Percentiles rank a stretch among this genome's conserved stretches.
These are phyloP conservation scores for Pelargonium nanum DNA, from an alignment of 345 rosid species.

Conservation along the genomic window DNA sequence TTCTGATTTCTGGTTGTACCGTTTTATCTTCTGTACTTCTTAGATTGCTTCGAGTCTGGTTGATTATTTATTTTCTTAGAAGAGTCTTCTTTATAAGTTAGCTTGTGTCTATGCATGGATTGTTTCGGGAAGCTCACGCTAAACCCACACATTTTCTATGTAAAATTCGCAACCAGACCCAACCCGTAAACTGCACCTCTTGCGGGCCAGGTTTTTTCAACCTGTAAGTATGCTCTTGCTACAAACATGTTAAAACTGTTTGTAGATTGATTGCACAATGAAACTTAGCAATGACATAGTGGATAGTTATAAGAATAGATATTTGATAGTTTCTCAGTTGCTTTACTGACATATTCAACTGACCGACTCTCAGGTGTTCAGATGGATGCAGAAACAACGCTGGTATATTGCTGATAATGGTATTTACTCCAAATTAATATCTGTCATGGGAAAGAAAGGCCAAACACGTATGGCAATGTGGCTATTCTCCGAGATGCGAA, in stretches of 20 bases:
- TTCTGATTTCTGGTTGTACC: background rate
- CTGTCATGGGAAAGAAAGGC: constrained; percentile 82
- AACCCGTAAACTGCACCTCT: no score
- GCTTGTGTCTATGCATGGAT: background rate
- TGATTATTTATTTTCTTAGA: background rate
- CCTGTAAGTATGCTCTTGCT: background rate
- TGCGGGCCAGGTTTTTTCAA: no score
- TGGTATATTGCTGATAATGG: constrained; percentile 90
- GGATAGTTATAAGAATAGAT: no score
- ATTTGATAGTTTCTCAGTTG: background rate
- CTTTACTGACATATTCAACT: background rate
- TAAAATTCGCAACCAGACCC: no score
- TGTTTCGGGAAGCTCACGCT: no score
- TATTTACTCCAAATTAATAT: constrained; percentile 66
- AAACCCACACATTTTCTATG: background rate
- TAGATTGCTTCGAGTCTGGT: background rate
- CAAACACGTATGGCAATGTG: constrained; percentile 95
- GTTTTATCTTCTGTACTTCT: background rate
- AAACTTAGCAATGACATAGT: no score
- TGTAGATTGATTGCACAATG: no score
- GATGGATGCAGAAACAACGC: constrained; percentile 97
- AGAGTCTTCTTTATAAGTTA: background rate
- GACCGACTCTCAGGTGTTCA: constrained; percentile 58
- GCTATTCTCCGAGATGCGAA: constrained; percentile 94
- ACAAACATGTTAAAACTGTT: background rate